Conservation (phyloP, 2,329 filamentous ascomycete genomes). For the Hymenoscyphus albidus region DNA sequence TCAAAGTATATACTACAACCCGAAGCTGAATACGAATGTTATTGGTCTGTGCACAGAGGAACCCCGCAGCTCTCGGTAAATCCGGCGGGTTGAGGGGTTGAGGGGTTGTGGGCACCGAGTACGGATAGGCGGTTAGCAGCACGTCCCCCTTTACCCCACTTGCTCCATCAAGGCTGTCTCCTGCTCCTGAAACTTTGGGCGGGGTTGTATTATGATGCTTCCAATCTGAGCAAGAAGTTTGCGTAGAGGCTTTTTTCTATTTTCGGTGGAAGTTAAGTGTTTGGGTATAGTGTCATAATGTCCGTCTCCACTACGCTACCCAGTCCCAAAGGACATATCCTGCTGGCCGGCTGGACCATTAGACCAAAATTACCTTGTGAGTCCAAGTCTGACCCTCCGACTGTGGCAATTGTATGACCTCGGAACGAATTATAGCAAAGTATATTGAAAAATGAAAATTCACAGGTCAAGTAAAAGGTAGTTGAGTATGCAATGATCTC, state of each 20-base stretch:
- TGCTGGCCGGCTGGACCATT: too few relatives aligned
- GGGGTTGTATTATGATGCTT: neutral
- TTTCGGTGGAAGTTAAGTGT: too few relatives aligned
- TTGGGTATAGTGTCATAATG: too few relatives aligned
- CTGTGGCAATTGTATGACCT: too few relatives aligned
- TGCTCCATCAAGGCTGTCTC: neutral
- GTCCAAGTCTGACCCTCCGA: too few relatives aligned
- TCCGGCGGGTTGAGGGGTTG: neutral
- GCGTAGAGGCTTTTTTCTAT: neutral
- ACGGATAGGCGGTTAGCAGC: neutral
- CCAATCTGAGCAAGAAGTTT: neutral
- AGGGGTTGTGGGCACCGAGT: neutral
- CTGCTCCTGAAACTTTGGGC: neutral
- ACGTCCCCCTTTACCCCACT: neutral
- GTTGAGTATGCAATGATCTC: neutral
- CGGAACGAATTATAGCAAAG: too few relatives aligned
- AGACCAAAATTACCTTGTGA: too few relatives aligned
- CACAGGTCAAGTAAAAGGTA: neutral
- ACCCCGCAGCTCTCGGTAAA: neutral
- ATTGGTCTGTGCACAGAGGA: neutral
- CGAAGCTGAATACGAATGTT: neutral
- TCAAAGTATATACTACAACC: too few relatives aligned
- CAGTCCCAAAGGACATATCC: too few relatives aligned
- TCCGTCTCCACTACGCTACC: too few relatives aligned
- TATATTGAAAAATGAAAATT: too few relatives aligned